Evolutionary conservation across 2,329 filamentous ascomycete species (phyloP).

Genomic region (Nigrograna mackinnonii): DNA sequence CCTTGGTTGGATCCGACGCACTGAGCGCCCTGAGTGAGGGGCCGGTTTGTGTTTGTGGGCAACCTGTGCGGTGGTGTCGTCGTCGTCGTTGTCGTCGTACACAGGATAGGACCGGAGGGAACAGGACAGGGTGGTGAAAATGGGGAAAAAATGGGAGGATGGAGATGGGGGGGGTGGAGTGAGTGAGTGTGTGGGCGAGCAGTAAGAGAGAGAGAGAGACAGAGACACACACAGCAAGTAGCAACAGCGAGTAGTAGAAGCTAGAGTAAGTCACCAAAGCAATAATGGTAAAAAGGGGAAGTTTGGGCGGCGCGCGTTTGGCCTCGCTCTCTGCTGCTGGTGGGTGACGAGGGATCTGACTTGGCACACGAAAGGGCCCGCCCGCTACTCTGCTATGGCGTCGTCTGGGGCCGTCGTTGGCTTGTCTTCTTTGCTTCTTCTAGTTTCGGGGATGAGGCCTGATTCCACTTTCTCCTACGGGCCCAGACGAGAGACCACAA

Average conservation of each 20-base stretch:
- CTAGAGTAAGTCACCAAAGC: background rate
- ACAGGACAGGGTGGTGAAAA: background rate
- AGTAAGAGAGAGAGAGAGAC: too few relatives aligned
- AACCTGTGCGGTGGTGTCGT: background rate
- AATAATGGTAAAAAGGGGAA: background rate
- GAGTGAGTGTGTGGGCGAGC: background rate
- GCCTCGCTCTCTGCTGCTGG: background rate
- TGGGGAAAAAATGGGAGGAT: too few relatives aligned
- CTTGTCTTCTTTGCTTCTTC: too few relatives aligned
- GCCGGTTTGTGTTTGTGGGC: constrained; percentile 15
- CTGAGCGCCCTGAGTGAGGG: constrained; percentile 16
- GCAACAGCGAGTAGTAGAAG: background rate
- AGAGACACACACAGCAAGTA: background rate
- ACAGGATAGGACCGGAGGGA: constrained; percentile 1
- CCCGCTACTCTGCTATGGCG: too few relatives aligned
- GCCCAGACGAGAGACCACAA: too few relatives aligned
- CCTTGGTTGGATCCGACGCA: constrained; percentile 13
- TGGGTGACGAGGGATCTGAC: too few relatives aligned
- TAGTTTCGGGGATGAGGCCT: too few relatives aligned
- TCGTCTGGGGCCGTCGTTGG: too few relatives aligned
- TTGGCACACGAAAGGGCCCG: too few relatives aligned
- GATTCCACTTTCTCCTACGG: too few relatives aligned
- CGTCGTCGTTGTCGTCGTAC: too few relatives aligned
- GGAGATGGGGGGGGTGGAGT: background rate
- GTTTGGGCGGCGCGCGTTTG: background rate